Conservation (phyloP, 306 rosid species). For the Sesbania bispinosa region DNA sequence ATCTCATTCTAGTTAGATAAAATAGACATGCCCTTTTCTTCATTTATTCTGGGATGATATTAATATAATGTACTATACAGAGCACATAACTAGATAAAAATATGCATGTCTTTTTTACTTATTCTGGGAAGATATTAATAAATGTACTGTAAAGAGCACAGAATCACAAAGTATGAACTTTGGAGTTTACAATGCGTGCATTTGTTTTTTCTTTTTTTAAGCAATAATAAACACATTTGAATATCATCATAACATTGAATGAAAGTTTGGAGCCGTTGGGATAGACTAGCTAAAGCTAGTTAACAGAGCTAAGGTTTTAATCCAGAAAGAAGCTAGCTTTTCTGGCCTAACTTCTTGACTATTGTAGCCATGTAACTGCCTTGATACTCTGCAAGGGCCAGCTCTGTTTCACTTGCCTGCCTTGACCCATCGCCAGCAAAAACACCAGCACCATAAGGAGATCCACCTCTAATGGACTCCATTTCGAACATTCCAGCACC, state of each 20-base stretch:
- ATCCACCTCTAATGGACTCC: constrained; percentile 69
- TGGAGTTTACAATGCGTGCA: constrained; percentile 26
- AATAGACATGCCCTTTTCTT: too few species aligned
- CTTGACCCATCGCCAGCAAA: constrained; percentile 74
- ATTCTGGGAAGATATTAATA: too few species aligned
- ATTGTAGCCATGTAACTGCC: constrained; percentile 72
- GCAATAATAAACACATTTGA: constrained; percentile 29
- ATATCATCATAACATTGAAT: constrained; percentile 4
- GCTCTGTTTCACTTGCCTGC: constrained; percentile 51
- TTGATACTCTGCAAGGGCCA: constrained; percentile 71
- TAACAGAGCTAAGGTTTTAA: neutral
- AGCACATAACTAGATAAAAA: too few species aligned
- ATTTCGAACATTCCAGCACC: constrained; percentile 66
- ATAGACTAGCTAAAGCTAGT: neutral
- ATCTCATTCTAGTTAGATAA: too few species aligned
- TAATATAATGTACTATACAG: too few species aligned
- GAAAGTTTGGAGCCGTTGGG: neutral
- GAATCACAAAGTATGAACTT: too few species aligned
- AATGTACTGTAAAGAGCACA: too few species aligned
- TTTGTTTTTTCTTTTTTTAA: neutral
- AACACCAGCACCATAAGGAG: constrained; percentile 78
- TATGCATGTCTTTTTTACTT: too few species aligned
- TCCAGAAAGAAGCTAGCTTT: constrained; percentile 8
- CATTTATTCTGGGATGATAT: too few species aligned
- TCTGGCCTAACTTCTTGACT: constrained; percentile 44